Evolutionary conservation across 257 asterid genomes (phyloP).

Genomic region (Nicotiana knightiana): DNA sequence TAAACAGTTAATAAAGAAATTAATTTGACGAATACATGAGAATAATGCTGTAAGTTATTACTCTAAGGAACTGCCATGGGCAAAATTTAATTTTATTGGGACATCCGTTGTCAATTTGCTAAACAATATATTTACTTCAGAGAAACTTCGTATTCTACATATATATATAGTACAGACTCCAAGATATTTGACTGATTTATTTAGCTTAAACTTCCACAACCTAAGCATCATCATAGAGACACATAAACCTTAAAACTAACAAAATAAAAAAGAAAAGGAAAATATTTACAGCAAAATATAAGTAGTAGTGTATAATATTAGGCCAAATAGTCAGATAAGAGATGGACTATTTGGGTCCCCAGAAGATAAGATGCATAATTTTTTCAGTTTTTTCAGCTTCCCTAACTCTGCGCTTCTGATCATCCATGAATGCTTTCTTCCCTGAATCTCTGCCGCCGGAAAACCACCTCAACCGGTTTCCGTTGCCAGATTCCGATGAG

Average conservation of each 20-base stretch:
- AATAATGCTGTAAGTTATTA: no score
- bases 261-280: background rate
- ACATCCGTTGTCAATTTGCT: background rate
- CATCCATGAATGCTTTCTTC: constrained; percentile 7
- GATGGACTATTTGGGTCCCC: constrained; percentile 18
- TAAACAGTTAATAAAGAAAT: no score
- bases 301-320: background rate
- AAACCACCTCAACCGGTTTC: background rate
- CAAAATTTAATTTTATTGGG: no score
- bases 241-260: background rate
- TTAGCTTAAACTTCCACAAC: background rate
- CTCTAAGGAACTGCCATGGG: background rate
- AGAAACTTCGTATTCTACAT: background rate
- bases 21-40: no score
- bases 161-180: background rate
- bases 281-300: background rate
- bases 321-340: background rate
- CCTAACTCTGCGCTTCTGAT: constrained; percentile 12
- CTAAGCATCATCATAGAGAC: background rate
- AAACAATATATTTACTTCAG: no score
- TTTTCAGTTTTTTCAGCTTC: constrained; percentile 16
- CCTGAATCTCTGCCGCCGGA: constrained; percentile 1
- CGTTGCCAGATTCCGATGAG: background rate
- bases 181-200: background rate
- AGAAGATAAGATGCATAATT: constrained; percentile 10